Evolutionary conservation across 2,329 filamentous ascomycete genomes (phyloP), one percentile per base, ranked within the genome.

Genomic region (Pseudogymnoascus sp.): DNA sequence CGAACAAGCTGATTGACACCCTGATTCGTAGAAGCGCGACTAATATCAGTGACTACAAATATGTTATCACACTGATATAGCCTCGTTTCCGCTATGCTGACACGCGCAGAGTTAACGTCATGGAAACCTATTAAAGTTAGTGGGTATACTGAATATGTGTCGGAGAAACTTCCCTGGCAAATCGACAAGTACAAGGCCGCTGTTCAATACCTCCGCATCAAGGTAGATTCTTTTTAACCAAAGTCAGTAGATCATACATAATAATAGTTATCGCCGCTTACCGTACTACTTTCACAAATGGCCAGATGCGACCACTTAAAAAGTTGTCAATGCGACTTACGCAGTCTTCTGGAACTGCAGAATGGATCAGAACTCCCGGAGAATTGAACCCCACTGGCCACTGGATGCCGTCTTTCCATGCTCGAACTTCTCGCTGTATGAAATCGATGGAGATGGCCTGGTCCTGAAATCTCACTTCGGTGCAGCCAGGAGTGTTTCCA

Each of bases 251-350:
- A n/a, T 13, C 10, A 37, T 62, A 13, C 17, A 10, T 35, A 17
- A 2, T 37, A 59, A 50, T 26, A n/a, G 38, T 5, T 2, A 7
- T 60, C 7, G n/a, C 13, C 10, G 23, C 63, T 15, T 62, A 66
- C 65, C 65, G 61, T 33, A 65, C 61, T n/a, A 62, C 64, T 31
- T 66, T 63, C n/a, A 66, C 62, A 44, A 66, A 63, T 40, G 65
- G 65, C 63, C 65, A 66, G 42, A 62, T 66, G 33, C 56, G 62
- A 17, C 21, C 38, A 3, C 53, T 29, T 37, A 63, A 53, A 40
- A 62, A 65, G 19, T 23, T 31, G 11, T 66, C 62, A 35, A 62
- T 66, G 33, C 33, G 46, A 13, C 9, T 9, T 13, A 33, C 26
- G 42, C 63, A 66, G 19, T 59, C 38, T 10, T 40, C 19, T n/a